Base-by-base conservation (phyloP, 352 stramenopile genomes). In the Pythium scleroteichum region DNA sequence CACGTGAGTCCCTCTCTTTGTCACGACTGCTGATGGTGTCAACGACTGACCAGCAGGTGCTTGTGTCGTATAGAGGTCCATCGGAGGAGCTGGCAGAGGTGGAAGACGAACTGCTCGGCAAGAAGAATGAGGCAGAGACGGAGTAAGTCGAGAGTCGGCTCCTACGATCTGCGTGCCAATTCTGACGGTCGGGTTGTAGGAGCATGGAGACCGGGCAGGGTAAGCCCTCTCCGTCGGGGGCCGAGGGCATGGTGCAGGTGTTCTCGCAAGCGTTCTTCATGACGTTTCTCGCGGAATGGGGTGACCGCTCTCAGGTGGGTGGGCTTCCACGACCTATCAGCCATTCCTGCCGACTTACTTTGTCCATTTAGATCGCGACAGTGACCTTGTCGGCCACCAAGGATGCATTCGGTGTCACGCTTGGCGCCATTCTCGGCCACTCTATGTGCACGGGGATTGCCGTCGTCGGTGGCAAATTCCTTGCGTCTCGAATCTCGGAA, bases 231-330 rank as follows among this genome's bases (percentile, higher is more conserved):
- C 58, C 59, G 2, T 22, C 51, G n/a, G 26, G 33, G 14, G 59
- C 59, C 13, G 73, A 90, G 47, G 72, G 75, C 57, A 92, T 90
- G 79, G 87, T 94, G 42, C 72, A 92, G 57, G 80, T 98, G 26
- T 96, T 98, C 53, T 79, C 96, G 14, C 90, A 98, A 73, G 88
- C 95, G 35, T 98, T 99, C 65, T 92, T 97, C 42, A 88, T 99
- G 69, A 99, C 97, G 32, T 99, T 99, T 68, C 74, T 99, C 53
- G 97, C 97, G 0, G 97, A 99, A 73, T 99, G 97, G 97, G 97
- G 97, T 16, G 97, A 99, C 78, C 95, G 97, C 32, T 99, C 95
- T 27, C 96, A 99, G 72, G 57, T 72, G 50, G 29, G 27, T 17
- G 20, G 16, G 17, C 41, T 48, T 22, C 41, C 13, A 9, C 41